Conservation (phyloP, 2,329 filamentous ascomycete species). For the Zalaria sp. region DNA sequence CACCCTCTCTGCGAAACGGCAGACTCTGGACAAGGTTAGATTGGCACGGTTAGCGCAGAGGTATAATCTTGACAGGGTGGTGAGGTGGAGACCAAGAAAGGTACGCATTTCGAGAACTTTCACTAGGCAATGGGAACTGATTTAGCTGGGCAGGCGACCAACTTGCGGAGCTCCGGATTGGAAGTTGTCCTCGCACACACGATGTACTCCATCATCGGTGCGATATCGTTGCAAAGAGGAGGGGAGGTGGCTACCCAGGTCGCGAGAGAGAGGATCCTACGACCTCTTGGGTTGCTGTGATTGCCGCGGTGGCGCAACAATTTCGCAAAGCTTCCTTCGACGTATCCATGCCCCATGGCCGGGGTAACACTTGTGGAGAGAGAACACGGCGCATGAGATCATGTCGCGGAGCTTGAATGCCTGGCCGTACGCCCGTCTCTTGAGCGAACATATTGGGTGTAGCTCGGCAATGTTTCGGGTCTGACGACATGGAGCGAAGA, state of each 20-base stretch:
- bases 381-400: too few relatives aligned
- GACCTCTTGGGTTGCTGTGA: conserved; percentile 21
- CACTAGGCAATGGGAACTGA: too few relatives aligned
- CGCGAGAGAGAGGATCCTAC: conserved; percentile 62
- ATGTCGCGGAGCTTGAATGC: too few relatives aligned
- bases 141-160: conserved; percentile 36
- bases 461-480: too few relatives aligned
- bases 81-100: conserved; percentile 79
- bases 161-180: conserved; percentile 58
- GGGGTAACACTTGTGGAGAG: neutral
- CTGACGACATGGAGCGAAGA: too few relatives aligned
- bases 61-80: conserved; percentile 58
- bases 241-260: conserved; percentile 62
- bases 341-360: conserved; percentile 1
- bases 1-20: conserved; percentile 41
- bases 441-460: too few relatives aligned
- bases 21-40: conserved; percentile 49
- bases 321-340: neutral
- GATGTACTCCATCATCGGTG: conserved; percentile 75
- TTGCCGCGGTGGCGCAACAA: conserved; percentile 1
- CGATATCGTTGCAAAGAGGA: conserved; percentile 77
- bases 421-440: too few relatives aligned
- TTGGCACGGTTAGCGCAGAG: conserved; percentile 53
- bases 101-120: conserved; percentile 33
- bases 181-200: conserved; percentile 62